Evolutionary conservation across 257 asterid genomes (phyloP).

Genomic region (Penstemon davidsonii): DNA sequence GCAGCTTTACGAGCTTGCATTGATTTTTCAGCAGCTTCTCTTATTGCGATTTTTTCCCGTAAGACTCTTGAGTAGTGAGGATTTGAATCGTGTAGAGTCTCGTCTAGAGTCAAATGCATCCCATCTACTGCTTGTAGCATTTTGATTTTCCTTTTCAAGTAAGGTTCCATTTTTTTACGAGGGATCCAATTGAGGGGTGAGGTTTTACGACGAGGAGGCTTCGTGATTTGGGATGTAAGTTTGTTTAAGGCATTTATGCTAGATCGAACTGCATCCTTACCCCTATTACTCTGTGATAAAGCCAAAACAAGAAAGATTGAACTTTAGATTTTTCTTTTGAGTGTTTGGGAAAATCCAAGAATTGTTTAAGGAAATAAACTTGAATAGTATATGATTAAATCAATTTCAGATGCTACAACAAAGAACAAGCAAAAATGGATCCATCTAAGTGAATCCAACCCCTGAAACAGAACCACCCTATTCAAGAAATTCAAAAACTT

Average conservation of each 20-base stretch:
- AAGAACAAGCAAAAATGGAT: too few relatives aligned
- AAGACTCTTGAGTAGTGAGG: constrained; percentile 82
- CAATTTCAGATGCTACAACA: too few relatives aligned
- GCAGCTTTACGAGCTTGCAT: constrained; percentile 86
- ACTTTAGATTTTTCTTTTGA: too few relatives aligned
- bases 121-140: constrained; percentile 95
- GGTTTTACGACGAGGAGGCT: constrained; percentile 75
- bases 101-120: constrained; percentile 89
- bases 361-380: too few relatives aligned
- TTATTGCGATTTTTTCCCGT: constrained; percentile 86
- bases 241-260: constrained; percentile 61
- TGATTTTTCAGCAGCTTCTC: constrained; percentile 90
- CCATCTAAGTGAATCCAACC: too few relatives aligned
- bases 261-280: constrained; percentile 57
- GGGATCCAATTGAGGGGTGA: constrained; percentile 97
- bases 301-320: constrained; percentile 13
- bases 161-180: constrained; percentile 84
- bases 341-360: too few relatives aligned
- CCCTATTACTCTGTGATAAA: constrained; percentile 50
- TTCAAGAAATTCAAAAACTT: too few relatives aligned
- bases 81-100: constrained; percentile 87
- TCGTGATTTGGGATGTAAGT: constrained; percentile 77
- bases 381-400: too few relatives aligned
- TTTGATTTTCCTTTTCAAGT: constrained; percentile 84
- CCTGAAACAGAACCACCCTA: too few relatives aligned